Conservation (phyloP, 2,329 filamentous ascomycete species). For the Thelonectria blattea region DNA sequence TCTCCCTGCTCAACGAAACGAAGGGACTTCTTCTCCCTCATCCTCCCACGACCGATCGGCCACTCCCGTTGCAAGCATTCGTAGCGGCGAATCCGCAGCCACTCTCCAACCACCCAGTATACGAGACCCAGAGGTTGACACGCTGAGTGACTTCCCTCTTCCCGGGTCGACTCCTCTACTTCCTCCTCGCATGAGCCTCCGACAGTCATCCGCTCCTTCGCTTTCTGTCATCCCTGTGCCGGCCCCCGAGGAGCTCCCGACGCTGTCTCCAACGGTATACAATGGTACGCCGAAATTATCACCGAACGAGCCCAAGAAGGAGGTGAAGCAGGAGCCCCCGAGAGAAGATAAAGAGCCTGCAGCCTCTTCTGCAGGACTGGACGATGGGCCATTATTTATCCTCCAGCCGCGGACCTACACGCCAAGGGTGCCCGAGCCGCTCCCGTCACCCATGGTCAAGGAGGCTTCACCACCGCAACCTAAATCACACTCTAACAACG, state of each 20-base stretch:
- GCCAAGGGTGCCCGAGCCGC: slow-evolving; percentile 55
- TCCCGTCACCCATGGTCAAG: slow-evolving; percentile 53
- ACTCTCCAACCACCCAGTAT: slow-evolving; percentile 18
- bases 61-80: slow-evolving; percentile 29
- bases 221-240: neutral
- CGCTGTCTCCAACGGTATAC: slow-evolving; percentile 14
- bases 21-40: slow-evolving; percentile 17
- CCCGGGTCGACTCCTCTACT: slow-evolving; percentile 35
- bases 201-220: neutral
- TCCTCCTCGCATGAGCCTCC: slow-evolving; percentile 26
- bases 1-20: slow-evolving; percentile 16
- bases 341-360: slow-evolving; percentile 1
- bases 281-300: slow-evolving; percentile 11
- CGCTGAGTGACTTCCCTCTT: slow-evolving; percentile 37
- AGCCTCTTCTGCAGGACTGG: slow-evolving; percentile 11
- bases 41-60: slow-evolving; percentile 17
- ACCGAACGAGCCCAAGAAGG: slow-evolving; percentile 8
- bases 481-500: slow-evolving; percentile 2
- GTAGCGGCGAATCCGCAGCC: slow-evolving; percentile 24
- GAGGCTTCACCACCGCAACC: slow-evolving; percentile 28
- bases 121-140: slow-evolving; percentile 27
- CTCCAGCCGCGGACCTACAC: slow-evolving; percentile 65
- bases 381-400: slow-evolving; percentile 55
- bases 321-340: neutral
- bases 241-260: slow-evolving; percentile 4